phyloP scores from a whole-genome alignment of 2,329 filamentous ascomycete species.

The Leptosphaerulina australis region DNA sequence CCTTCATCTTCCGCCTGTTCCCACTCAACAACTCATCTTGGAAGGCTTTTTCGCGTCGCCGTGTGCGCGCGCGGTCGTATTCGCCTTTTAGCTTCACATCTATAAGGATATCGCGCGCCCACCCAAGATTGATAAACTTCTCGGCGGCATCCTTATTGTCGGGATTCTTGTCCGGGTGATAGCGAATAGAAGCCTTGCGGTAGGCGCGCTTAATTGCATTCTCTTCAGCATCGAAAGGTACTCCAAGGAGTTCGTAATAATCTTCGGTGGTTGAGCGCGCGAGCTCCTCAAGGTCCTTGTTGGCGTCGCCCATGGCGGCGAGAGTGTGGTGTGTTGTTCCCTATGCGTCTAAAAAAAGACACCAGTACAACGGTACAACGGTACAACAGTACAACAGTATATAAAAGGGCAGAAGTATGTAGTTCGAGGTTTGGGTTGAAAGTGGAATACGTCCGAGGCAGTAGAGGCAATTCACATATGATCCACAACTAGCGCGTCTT shows the following conservation, averaged over 20 bases:
- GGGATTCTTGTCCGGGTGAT: slow-evolving; percentile 90
- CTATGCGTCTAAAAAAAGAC: not conserved
- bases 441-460: slow-evolving; percentile 13
- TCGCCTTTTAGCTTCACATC: slow-evolving; percentile 72
- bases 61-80: slow-evolving; percentile 79
- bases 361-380: not conserved
- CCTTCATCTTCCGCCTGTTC: slow-evolving; percentile 75
- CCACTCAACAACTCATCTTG: slow-evolving; percentile 76
- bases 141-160: slow-evolving; percentile 66
- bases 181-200: slow-evolving; percentile 82
- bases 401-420: too few species aligned
- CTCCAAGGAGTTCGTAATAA: slow-evolving; percentile 76
- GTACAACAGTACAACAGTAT: too few species aligned
- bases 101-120: slow-evolving; percentile 82
- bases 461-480: slow-evolving; percentile 23
- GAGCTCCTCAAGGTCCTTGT: slow-evolving; percentile 52
- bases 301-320: slow-evolving; percentile 42
- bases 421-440: not conserved
- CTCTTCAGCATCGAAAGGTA: slow-evolving; percentile 68
- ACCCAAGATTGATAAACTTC: slow-evolving; percentile 84
- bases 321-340: not conserved
- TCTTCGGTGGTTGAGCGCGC: slow-evolving; percentile 58
- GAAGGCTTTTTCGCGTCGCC: slow-evolving; percentile 70
- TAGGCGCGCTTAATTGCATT: slow-evolving; percentile 84
- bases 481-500: slow-evolving; percentile 26